phyloP scores from a whole-genome alignment of 139 green algal genomes.

The Volvox africanus region DNA sequence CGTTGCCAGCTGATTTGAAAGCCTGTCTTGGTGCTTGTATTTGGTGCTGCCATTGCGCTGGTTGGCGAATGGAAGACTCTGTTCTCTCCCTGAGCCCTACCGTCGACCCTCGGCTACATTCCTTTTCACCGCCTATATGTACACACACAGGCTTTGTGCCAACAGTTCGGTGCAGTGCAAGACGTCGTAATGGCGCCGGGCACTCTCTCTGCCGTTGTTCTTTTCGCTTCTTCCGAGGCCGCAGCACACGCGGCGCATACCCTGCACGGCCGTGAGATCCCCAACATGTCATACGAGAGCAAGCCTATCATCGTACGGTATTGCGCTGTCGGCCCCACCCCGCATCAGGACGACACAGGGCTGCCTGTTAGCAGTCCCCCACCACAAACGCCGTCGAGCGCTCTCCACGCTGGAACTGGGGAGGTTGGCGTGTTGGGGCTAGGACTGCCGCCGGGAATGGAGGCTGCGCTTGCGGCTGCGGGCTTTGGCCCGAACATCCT shows the following conservation, averaged over 20 bases:
- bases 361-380: background rate
- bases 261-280: constrained; percentile 57
- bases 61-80: too few species aligned
- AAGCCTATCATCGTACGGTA: constrained; percentile 25
- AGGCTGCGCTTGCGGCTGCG: constrained; percentile 8
- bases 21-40: too few species aligned
- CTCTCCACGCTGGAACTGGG: background rate
- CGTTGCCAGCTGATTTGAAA: too few species aligned
- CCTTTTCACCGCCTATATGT: too few species aligned
- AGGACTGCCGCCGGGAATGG: background rate
- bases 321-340: background rate
- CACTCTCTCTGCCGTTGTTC: constrained; percentile 86
- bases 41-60: too few species aligned
- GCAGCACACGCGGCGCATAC: constrained; percentile 65
- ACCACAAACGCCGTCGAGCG: background rate
- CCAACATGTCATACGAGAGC: constrained; percentile 39
- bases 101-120: too few species aligned
- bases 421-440: background rate
- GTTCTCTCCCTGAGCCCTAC: too few species aligned
- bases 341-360: background rate
- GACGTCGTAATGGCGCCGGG: constrained; percentile 84
- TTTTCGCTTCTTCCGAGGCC: constrained; percentile 71
- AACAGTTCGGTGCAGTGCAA: constrained; percentile 76
- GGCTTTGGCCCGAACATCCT: constrained; percentile 30
- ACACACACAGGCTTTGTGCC: constrained; percentile 72